phyloP scores from a whole-genome alignment of 2,329 filamentous ascomycete species.

The Alternaria burnsii region DNA sequence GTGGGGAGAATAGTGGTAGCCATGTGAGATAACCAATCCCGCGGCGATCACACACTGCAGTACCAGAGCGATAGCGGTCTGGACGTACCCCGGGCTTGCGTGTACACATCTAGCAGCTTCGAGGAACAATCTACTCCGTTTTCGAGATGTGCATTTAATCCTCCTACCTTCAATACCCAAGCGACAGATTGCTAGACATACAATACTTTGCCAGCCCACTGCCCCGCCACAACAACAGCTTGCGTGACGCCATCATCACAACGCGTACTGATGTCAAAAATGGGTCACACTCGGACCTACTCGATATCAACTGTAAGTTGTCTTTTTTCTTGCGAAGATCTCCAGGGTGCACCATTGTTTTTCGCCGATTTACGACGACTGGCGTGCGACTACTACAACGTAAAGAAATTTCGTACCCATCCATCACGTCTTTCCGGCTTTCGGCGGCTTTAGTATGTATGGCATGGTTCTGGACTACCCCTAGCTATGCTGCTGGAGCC shows the following conservation, averaged over 20 bases:
- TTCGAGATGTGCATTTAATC: slow-evolving; percentile 10
- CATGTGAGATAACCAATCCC: slow-evolving; percentile 5
- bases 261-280: slow-evolving; percentile 14
- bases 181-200: slow-evolving; percentile 5
- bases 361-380: slow-evolving; percentile 28
- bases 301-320: slow-evolving; percentile 49
- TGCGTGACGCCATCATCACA: slow-evolving; percentile 9
- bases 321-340: slow-evolving; percentile 14
- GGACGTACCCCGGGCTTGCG: slow-evolving; percentile 6
- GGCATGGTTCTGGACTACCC: slow-evolving; percentile 21
- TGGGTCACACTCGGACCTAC: slow-evolving; percentile 47
- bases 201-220: slow-evolving; percentile 12
- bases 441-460: slow-evolving; percentile 33
- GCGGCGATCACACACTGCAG: slow-evolving; percentile 19
- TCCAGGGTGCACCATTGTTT: slow-evolving; percentile 16
- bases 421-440: slow-evolving; percentile 37
- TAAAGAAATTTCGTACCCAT: slow-evolving; percentile 23
- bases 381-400: slow-evolving; percentile 14
- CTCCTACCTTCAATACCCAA: slow-evolving; percentile 3
- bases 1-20: slow-evolving; percentile 18
- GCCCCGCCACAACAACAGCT: slow-evolving; percentile 24
- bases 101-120: slow-evolving; percentile 18
- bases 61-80: slow-evolving; percentile 34
- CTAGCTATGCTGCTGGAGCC: slow-evolving; percentile 13
- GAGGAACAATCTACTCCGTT: slow-evolving; percentile 18